Evolutionary conservation across 139 green algal species (phyloP), one percentile per base, ranked within the genome.

Genomic region (Volvox reticuliferus): DNA sequence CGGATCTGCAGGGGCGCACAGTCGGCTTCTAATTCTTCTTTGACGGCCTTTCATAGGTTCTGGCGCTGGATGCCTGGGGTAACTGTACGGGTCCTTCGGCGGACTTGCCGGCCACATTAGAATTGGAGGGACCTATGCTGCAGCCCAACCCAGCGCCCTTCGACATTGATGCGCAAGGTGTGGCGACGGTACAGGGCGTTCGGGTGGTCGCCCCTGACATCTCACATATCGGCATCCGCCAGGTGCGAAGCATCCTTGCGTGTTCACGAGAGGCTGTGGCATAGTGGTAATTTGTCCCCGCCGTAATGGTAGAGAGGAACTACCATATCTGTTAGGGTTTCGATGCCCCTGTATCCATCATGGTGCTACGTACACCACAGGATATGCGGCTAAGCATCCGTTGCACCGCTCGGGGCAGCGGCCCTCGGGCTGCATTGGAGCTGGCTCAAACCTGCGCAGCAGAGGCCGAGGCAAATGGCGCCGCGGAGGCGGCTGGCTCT

Each of bases 1-100:
- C 44, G 5, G 44, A 55, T 55, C 44, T 55, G 44, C 44, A 55
- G 44, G 9, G 44, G 44, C 5, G 9, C 44, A 55, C 5, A 55
- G 9, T 9, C 44, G 44, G 5, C 44, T 55, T 55, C 5, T 9
- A 9, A 1, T 62, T 12, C 0, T 2, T 33, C 36, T 26, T 12
- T 88, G 1, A 21, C 28, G 28, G 50, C 63, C 82, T 32, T 30
- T 75, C 67, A 14, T 20, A 90, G 86, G 86, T 90, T 30, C 18
- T 26, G 14, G 73, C 91, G 0, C 37, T 95, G 55, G 96, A 97
- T 84, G 82, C 86, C 1, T 97, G 95, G 95, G 94, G 94, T 79
- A 96, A 96, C 87, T 22, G 86, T 50, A 96, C 95, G 12, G 82
- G 69, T 21, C 91, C 94, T 36, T 83, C 69, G 0, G 18, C 89